Conservation (phyloP, 202 grass and related monocot genomes). For the Hordeum pubiflorum region DNA sequence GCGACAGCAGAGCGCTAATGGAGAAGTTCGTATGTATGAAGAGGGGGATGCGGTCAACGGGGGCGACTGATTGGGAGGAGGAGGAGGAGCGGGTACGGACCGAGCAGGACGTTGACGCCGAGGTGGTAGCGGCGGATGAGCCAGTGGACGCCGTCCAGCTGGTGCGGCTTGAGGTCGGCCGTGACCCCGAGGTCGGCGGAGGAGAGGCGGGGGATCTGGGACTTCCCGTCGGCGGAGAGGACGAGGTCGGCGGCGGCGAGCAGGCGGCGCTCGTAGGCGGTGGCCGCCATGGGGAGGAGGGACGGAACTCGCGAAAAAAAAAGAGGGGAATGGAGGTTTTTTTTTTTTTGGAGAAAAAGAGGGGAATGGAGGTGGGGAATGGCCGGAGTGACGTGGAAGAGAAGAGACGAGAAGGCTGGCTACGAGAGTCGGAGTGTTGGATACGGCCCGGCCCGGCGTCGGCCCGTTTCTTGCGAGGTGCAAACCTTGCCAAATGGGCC, state of each 20-base stretch:
- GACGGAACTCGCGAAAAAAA: not conserved
- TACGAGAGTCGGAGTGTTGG: too few species aligned
- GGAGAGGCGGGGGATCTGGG: not conserved
- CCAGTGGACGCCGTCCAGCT: slow-evolving; percentile 76
- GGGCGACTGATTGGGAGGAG: not conserved
- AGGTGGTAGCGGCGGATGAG: slow-evolving; percentile 73
- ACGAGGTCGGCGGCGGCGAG: slow-evolving; percentile 58
- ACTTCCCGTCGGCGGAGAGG: slow-evolving; percentile 30
- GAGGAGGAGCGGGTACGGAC: not conserved
- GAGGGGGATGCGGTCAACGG: not conserved
- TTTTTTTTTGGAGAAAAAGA: too few species aligned
- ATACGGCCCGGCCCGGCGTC: too few species aligned
- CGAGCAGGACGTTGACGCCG: slow-evolving; percentile 82
- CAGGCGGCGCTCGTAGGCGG: slow-evolving; percentile 53
- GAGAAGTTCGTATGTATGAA: not conserved
- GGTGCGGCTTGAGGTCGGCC: slow-evolving; percentile 72
- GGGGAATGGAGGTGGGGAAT: not conserved
- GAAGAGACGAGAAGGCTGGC: too few species aligned
- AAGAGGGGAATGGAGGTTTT: not conserved
- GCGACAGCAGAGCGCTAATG: not conserved
- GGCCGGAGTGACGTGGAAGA: too few species aligned
- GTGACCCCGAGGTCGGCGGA: slow-evolving; percentile 44
- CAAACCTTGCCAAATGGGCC: too few species aligned
- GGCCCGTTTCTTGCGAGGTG: too few species aligned
- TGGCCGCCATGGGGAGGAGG: not conserved